phyloP scores from a whole-genome alignment of 2,329 filamentous ascomycete species.

The Aspergillus bombycis region DNA sequence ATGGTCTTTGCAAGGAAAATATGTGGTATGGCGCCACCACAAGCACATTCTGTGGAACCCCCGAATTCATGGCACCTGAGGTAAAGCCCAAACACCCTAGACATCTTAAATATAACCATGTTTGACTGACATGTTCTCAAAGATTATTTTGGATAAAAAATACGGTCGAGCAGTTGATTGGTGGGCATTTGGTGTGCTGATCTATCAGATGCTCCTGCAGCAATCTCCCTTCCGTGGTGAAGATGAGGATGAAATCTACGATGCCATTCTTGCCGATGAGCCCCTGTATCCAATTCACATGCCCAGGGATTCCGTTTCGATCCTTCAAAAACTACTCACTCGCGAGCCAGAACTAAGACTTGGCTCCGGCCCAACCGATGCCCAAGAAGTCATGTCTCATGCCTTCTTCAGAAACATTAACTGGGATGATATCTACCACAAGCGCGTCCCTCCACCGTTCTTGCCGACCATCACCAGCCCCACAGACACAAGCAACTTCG shows the following conservation, averaged over 20 bases:
- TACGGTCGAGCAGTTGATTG: constrained; percentile 97
- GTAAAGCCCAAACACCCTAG: constrained; percentile 52
- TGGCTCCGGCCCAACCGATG: constrained; percentile 92
- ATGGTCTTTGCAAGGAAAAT: constrained; percentile 98
- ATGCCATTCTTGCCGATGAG: constrained; percentile 95
- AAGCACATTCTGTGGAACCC: constrained; percentile 98
- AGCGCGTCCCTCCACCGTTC: constrained; percentile 87
- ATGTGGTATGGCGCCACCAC: constrained; percentile 99
- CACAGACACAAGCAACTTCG: constrained; percentile 99
- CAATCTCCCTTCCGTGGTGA: constrained; percentile 98
- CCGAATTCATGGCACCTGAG: constrained; percentile 99
- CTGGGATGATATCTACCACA: constrained; percentile 98
- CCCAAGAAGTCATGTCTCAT: constrained; percentile 98
- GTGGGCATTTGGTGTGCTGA: constrained; percentile 99
- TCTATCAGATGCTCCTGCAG: constrained; percentile 99
- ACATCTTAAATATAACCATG: neutral
- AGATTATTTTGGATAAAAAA: constrained; percentile 98
- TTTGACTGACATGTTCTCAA: constrained; percentile 23
- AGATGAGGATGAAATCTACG: constrained; percentile 99
- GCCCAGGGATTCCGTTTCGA: constrained; percentile 96
- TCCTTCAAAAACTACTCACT: constrained; percentile 94
- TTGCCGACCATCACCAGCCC: constrained; percentile 85
- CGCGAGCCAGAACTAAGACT: constrained; percentile 91
- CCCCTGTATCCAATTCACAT: constrained; percentile 98
- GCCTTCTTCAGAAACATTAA: constrained; percentile 97